Evolutionary conservation across 2,329 filamentous ascomycete species (phyloP), one percentile per base, ranked within the genome.

Genomic region (Ceratocystis papillata): DNA sequence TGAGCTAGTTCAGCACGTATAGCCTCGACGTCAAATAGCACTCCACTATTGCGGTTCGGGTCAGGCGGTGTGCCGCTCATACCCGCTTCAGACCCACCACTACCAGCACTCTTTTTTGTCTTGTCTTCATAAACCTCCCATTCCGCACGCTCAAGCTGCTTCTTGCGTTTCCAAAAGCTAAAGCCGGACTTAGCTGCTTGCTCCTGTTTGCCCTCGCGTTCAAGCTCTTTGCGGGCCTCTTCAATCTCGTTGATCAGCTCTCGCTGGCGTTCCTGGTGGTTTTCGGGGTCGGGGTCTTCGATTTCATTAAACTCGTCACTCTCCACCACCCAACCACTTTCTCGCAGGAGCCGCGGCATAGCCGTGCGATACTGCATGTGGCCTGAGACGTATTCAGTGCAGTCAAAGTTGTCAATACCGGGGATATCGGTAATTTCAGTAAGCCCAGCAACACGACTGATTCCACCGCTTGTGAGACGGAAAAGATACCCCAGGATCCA

Each of bases 401-500:
- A 88, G 73, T 97, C 86, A 69, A 95, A 80, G 72, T 96, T 97
- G 74, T 97, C 94, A 17, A 97, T 77, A 17, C 87, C 90, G 0
- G 87, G 85, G n/a, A 95, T 79, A 5, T 79, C 83, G 57, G 93
- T 83, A 2, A 97, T 81, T 1, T 87, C 80, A 0, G 85, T 88
- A 53, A 99, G 81, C 12, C 94, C 94, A 4, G 92, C 92, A 1
- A 99, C 84, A 22, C 87, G 85, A 75, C 91, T 88, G 72, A 97
- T 93, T 55, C 94, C 94, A 70, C 94, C 94, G 70, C 87, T 89
- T 2, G 94, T 99, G 53, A 96, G 83, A 15, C 94, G 89, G 81
- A 99, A 99, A 1, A 99, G 84, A 73, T 99, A 99, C 68, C 87
- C 91, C 62, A 99, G 77, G 72, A 99, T 97, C 94, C 94, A 99